Evolutionary conservation across 768 basidiomycete genomes (phyloP), one percentile per base, ranked within the genome.

Genomic region (Tulasnella sp.): DNA sequence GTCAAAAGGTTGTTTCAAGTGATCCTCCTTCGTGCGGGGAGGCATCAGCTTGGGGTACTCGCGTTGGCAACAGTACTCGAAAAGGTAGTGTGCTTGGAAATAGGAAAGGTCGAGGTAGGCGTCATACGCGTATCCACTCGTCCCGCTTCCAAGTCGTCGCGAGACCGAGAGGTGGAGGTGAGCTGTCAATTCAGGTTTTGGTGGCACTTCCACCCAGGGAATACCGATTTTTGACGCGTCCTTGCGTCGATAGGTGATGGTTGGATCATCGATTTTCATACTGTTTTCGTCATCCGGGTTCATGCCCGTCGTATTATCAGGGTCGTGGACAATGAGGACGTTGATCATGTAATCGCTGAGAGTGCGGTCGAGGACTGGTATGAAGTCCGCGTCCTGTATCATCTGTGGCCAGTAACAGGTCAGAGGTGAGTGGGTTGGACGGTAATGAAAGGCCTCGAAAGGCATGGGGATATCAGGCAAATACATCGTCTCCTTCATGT

Each of bases 241-340:
- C 34, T 32, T 14, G 15, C 15, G 49, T 11, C 8, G 12, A 23
- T 51, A 51, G 19, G 31, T 51, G 49, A 51, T 37, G 8, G 11
- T 46, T 9, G 21, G 21, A 46, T 9, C 11, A 23, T 46, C 43
- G 9, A 21, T 8, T 51, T 36, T 46, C 11, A 11, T 21, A 14
- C 21, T 21, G 15, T 11, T 11, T 23, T 14, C 14, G 43, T 9
- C 14, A 9, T 11, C 15, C 12, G 9, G 11, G 23, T 46, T 12
- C 12, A 46, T 12, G 49, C 19, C 6, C 5, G 50, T 39, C 12
- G 21, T 8, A 35, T 52, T 39, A n/a, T 39, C 37, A 7, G 50
- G 50, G 39, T 52, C 50, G 14, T 52, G 31, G 23, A 52, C 50
- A 14, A 52, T 34, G 5, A 52, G 35, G 15, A 52, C 5, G 48